A percentile compares a stretch with the other conserved stretches of the same genome.
phyloP scores from a whole-genome alignment of 2,329 filamentous ascomycete genomes.

The Colletotrichum tamarilloi region DNA sequence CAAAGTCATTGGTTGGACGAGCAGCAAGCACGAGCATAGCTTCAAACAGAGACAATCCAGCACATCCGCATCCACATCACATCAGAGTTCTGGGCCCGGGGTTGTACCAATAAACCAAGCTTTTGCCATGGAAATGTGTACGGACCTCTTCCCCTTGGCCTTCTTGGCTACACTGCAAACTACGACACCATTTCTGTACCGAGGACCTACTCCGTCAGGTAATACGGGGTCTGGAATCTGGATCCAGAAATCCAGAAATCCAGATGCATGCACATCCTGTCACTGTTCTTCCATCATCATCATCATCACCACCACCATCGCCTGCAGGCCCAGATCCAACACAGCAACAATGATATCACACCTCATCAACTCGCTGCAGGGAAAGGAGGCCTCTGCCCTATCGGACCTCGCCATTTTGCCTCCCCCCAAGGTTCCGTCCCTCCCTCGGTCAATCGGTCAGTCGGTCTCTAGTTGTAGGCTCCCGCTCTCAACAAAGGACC shows the following conservation, averaged over 20 bases:
- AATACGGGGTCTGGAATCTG: not conserved
- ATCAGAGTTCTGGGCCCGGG: constrained; percentile 14
- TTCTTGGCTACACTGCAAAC: not conserved
- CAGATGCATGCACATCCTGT: constrained; percentile 20
- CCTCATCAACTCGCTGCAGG: constrained; percentile 10
- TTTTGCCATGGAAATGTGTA: constrained; percentile 31
- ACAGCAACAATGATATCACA: constrained; percentile 27
- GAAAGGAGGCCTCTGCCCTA: constrained; percentile 13
- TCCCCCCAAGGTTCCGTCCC: not conserved
- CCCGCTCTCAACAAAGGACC: not conserved
- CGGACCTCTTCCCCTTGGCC: not conserved
- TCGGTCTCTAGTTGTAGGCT: not conserved
- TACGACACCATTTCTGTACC: constrained; percentile 5
- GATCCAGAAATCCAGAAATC: not conserved
- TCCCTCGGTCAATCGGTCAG: not conserved
- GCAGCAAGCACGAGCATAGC: not conserved
- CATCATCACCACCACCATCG: not conserved
- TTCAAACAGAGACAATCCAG: not conserved
- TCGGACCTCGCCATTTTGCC: constrained; percentile 1
- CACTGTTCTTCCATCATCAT: constrained; percentile 13
- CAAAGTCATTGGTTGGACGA: not conserved
- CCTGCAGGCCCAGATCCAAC: not conserved
- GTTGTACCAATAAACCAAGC: constrained; percentile 23
- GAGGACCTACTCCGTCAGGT: not conserved
- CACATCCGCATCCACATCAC: not conserved